Percentiles rank a stretch among this genome's conserved stretches.
These are phyloP conservation scores for Anthoceros angustus DNA, from an alignment of 225 moss, liverwort and hornwort genomes.

Conservation along the genomic window DNA sequence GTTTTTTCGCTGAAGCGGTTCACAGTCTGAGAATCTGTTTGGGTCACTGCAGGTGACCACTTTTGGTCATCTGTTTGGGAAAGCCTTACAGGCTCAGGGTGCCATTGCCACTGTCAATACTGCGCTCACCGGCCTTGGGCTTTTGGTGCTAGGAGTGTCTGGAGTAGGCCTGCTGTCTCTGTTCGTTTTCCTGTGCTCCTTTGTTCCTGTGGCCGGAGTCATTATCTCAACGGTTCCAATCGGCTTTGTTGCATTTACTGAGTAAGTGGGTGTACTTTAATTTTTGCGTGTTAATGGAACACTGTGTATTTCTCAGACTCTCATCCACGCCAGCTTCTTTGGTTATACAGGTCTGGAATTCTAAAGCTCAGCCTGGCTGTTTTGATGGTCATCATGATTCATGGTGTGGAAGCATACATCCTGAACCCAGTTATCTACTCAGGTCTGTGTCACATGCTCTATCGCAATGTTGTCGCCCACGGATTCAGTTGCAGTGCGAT, in stretches of 20 bases:
- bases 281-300: no score
- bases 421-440: conserved; percentile 45
- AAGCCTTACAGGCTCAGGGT: conserved; percentile 47
- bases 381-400: conserved; percentile 41
- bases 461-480: not conserved
- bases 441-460: conserved; percentile 18
- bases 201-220: conserved; percentile 43
- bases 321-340: not conserved
- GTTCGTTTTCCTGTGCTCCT: conserved; percentile 39
- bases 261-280: no score
- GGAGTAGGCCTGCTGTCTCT: conserved; percentile 38
- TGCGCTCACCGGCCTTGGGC: conserved; percentile 33
- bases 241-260: conserved; percentile 37
- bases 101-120: conserved; percentile 44
- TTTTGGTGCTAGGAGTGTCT: conserved; percentile 28
- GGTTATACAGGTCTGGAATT: conserved; percentile 24
- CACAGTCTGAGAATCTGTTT: not conserved
- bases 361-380: conserved; percentile 33
- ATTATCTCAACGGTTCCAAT: conserved; percentile 52
- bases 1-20: not conserved
- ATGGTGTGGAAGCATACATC: conserved; percentile 51
- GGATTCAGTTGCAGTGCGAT: not conserved
- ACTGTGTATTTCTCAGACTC: no score
- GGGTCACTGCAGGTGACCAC: conserved; percentile 22
- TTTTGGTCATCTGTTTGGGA: conserved; percentile 37